Evolutionary conservation across 2,329 filamentous ascomycete genomes (phyloP), one percentile per base, ranked within the genome.

Genomic region (Aspergillus hiratsukae): DNA sequence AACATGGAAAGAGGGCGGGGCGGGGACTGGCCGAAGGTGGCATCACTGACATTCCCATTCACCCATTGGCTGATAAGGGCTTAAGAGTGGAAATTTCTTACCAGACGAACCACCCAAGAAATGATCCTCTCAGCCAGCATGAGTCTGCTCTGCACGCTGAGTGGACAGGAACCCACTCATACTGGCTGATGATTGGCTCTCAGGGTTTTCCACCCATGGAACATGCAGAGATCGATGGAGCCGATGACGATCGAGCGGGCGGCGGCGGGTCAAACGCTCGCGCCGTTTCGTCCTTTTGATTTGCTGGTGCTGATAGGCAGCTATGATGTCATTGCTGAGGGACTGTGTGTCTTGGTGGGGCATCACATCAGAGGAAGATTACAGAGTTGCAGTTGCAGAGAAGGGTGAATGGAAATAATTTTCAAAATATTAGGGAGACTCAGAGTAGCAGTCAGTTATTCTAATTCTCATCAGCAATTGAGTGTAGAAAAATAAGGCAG

Each of bases 161-260:
- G 59, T 71, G 69, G 69, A 59, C 58, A 57, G 62, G 58, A 64
- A 58, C 28, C 51, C 17, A 31, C 19, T 3, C 37, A 56, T 50
- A 27, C 25, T 17, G 17, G 19, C 10, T 10, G 29, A 3, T 53
- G n/a, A 69, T 69, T 69, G 66, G 66, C 41, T 41, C 52, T 56
- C 40, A 31, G 48, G 49, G 53, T 54, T 46, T 66, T 61, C 61
- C 56, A 57, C 56, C 65, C 67, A 58, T 66, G 68, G 66, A 60
- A 58, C 53, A 55, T 61, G 62, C 58, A 63, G 46, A 66, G 67
- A 70, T 68, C 64, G 66, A 61, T 68, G 66, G 65, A 64, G 66
- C 62, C 63, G 62, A 70, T 71, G 67, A 70, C 64, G 68, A 70
- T 67, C 64, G 57, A 61, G 55, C 59, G 57, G 59, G 53, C 55